A percentile compares a stretch with the other conserved stretches of the same genome.
These are phyloP conservation scores for Aspergillus sp. DNA, from an alignment of 2,329 filamentous ascomycete genomes.

Conservation along the genomic window DNA sequence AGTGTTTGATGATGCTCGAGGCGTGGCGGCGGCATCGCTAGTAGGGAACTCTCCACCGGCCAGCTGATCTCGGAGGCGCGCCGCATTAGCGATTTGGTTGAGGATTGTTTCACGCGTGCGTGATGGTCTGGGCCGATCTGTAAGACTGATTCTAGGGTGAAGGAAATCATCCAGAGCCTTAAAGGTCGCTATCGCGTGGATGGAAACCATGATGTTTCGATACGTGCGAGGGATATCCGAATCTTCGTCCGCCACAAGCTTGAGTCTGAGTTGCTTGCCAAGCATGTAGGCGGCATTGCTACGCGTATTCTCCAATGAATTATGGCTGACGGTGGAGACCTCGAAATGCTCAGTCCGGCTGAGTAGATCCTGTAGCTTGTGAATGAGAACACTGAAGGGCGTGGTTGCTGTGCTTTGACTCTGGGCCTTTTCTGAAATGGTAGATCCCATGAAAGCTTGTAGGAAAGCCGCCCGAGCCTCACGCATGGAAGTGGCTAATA, in stretches of 20 bases:
- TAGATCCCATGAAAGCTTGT: slow-evolving; percentile 85
- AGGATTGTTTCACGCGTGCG: slow-evolving; percentile 63
- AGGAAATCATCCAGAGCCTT: slow-evolving; percentile 96
- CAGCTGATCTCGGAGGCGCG: slow-evolving; percentile 59
- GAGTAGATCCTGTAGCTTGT: slow-evolving; percentile 92
- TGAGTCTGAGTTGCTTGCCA: slow-evolving; percentile 89
- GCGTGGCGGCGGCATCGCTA: slow-evolving; percentile 38
- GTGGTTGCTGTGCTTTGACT: slow-evolving; percentile 70
- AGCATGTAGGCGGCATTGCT: slow-evolving; percentile 95
- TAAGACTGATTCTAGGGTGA: slow-evolving; percentile 79
- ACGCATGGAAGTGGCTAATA: slow-evolving; percentile 29
- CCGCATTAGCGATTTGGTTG: slow-evolving; percentile 73
- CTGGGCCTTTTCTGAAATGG: slow-evolving; percentile 62
- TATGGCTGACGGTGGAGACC: slow-evolving; percentile 92
- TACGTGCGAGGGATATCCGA: slow-evolving; percentile 87
- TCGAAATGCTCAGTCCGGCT: slow-evolving; percentile 98
- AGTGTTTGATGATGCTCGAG: slow-evolving; percentile 24
- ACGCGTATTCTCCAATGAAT: slow-evolving; percentile 83
- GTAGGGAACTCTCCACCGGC: slow-evolving; percentile 29
- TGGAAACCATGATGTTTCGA: slow-evolving; percentile 95
- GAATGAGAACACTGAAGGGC: slow-evolving; percentile 84
- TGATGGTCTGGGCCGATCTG: slow-evolving; percentile 69
- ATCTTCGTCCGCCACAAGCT: slow-evolving; percentile 80
- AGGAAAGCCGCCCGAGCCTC: slow-evolving; percentile 80
- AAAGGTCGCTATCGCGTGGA: slow-evolving; percentile 97